phyloP scores from a whole-genome alignment of 768 basidiomycete species.

The Rubroboletus satanas region DNA sequence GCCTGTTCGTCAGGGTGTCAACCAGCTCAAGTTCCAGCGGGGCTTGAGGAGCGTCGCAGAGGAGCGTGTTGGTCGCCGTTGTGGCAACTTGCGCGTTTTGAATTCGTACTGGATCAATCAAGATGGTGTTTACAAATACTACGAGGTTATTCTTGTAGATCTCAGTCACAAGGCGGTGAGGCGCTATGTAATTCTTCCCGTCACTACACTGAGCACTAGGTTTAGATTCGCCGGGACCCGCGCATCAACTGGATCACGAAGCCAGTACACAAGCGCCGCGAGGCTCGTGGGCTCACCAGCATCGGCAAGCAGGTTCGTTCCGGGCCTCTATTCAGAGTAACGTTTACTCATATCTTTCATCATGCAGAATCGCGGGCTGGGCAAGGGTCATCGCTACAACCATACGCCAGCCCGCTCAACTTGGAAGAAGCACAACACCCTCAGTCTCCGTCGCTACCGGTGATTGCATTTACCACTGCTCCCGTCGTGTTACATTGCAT shows the following conservation, averaged over 20 bases:
- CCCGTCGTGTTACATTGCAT: constrained; percentile 9
- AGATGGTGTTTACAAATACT: constrained; percentile 99
- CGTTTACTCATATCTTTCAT: constrained; percentile 2
- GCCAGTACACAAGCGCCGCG: constrained; percentile 98
- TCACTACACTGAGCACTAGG: constrained; percentile 10
- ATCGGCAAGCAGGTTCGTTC: constrained; percentile 85
- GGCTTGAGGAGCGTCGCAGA: constrained; percentile 91
- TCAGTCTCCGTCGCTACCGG: constrained; percentile 86
- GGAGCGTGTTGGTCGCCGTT: constrained; percentile 95
- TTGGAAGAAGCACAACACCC: constrained; percentile 99
- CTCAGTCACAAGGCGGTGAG: constrained; percentile 90
- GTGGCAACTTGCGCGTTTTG: constrained; percentile 92
- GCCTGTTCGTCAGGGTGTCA: constrained; percentile 98
- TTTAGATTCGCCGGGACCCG: constrained; percentile 87
- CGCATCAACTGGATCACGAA: constrained; percentile 99
- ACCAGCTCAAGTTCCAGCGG: constrained; percentile 97
- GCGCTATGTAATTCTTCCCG: constrained; percentile 5
- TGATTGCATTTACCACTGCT: constrained; percentile 33
- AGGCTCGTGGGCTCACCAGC: constrained; percentile 95
- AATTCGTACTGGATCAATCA: constrained; percentile 99
- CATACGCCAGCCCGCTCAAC: constrained; percentile 85
- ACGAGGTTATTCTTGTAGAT: constrained; percentile 97
- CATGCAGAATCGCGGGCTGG: constrained; percentile 87
- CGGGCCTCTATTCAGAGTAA: neutral
- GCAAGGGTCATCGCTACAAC: constrained; percentile 94